Conservation (phyloP, 352 stramenopile genomes). For the Globisporangium takayamanum region DNA sequence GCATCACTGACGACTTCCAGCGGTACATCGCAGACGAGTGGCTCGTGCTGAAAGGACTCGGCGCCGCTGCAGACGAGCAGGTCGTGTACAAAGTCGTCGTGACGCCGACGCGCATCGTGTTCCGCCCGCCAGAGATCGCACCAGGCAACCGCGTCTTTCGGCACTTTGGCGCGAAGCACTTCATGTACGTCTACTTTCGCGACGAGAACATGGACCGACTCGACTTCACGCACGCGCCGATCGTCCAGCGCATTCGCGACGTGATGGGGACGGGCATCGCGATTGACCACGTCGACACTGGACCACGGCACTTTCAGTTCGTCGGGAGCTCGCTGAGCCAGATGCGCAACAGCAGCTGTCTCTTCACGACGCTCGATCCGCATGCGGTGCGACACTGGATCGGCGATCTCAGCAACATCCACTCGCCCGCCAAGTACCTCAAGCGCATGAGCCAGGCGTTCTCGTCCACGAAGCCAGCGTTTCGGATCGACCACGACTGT, state of each 20-base stretch:
- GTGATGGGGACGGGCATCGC: constrained; percentile 36
- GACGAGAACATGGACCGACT: constrained; percentile 73
- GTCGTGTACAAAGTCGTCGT: constrained; percentile 62
- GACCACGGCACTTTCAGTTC: constrained; percentile 33
- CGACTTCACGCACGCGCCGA: constrained; percentile 35
- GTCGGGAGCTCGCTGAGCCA: constrained; percentile 72
- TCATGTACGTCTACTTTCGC: constrained; percentile 80
- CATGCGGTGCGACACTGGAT: constrained; percentile 45
- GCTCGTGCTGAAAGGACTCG: constrained; percentile 17
- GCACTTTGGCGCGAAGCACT: constrained; percentile 59
- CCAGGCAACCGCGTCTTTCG: constrained; percentile 68
- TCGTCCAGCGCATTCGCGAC: constrained; percentile 32
- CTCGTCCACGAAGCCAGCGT: constrained; percentile 54
- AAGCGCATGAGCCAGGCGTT: constrained; percentile 75
- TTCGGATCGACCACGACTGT: constrained; percentile 32
- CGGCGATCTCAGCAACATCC: constrained; percentile 47
- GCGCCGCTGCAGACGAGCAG: background rate
- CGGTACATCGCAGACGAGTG: constrained; percentile 28
- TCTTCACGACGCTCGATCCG: constrained; percentile 64
- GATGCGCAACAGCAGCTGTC: constrained; percentile 58
- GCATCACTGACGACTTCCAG: constrained; percentile 30
- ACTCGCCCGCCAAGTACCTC: constrained; percentile 59
- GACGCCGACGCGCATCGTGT: constrained; percentile 61
- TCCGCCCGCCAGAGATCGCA: constrained; percentile 39
- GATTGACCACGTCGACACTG: constrained; percentile 22